These are phyloP conservation scores for Dinochytrium kinnereticum DNA, from an alignment of 371 early-diverging fungal genomes.

Conservation along the genomic window DNA sequence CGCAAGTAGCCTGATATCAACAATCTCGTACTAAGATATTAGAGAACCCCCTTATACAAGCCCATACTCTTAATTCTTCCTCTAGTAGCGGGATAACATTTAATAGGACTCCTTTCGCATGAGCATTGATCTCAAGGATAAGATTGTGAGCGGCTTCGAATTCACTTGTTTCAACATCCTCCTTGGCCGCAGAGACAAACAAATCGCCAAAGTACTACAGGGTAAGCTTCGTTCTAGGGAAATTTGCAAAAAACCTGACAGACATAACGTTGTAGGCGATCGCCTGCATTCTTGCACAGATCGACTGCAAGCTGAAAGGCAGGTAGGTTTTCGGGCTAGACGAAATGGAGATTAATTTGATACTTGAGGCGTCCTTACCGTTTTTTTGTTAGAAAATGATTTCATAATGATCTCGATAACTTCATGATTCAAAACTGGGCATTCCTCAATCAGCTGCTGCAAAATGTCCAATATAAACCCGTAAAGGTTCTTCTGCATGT, in stretches of 20 bases:
- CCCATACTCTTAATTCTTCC: conserved; percentile 79
- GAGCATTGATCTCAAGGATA: conserved; percentile 77
- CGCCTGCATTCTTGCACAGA: conserved; percentile 74
- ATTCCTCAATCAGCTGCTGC: conserved; percentile 82
- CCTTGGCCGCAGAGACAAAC: conserved; percentile 53
- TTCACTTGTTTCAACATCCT: conserved; percentile 43
- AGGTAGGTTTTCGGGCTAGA: conserved; percentile 68
- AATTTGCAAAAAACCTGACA: conserved; percentile 71
- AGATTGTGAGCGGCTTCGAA: conserved; percentile 75
- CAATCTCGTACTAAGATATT: conserved; percentile 60
- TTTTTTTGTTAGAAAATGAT: conserved; percentile 70
- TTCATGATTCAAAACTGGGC: conserved; percentile 69
- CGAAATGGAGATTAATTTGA: neutral
- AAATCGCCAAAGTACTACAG: conserved; percentile 72
- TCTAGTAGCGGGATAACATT: conserved; percentile 95
- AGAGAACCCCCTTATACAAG: neutral
- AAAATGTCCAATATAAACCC: conserved; percentile 83
- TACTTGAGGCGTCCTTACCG: conserved; percentile 18
- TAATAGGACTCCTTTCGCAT: conserved; percentile 76
- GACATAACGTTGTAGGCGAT: conserved; percentile 85
- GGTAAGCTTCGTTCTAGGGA: neutral
- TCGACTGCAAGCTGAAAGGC: conserved; percentile 83
- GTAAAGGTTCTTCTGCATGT: conserved; percentile 75
- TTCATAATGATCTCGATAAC: conserved; percentile 78
- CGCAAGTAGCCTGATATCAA: conserved; percentile 76